Conservation (phyloP, 2,329 filamentous ascomycete species). For the Calycina herbarum region DNA sequence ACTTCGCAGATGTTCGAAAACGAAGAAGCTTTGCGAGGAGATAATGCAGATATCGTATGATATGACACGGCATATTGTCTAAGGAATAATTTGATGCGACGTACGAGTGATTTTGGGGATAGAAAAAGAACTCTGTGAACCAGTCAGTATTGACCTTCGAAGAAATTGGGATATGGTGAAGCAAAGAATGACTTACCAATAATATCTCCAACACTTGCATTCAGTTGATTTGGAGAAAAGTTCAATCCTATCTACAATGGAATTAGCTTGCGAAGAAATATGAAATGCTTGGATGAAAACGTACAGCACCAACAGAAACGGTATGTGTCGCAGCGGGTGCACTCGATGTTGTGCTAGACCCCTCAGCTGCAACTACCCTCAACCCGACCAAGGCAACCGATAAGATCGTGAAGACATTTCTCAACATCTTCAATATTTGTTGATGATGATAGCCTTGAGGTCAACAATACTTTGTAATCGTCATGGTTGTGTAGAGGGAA, state of each 20-base stretch:
- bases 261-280: constrained; percentile 12
- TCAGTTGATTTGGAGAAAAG: constrained; percentile 41
- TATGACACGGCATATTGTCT: not conserved
- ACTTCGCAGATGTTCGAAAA: not conserved
- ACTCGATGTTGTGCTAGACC: constrained; percentile 23
- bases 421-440: constrained; percentile 23
- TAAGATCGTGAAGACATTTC: constrained; percentile 21
- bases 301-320: constrained; percentile 37
- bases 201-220: constrained; percentile 48
- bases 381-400: constrained; percentile 19
- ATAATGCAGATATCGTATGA: not conserved
- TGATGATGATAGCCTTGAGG: constrained; percentile 5
- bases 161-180: not conserved
- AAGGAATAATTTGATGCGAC: not conserved
- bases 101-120: constrained; percentile 58
- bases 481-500: constrained; percentile 19
- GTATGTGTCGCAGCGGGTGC: constrained; percentile 32
- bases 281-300: constrained; percentile 8
- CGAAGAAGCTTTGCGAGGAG: not conserved
- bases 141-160: not conserved
- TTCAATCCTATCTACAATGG: constrained; percentile 27
- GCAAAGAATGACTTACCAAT: constrained; percentile 41
- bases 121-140: constrained; percentile 55
- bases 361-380: constrained; percentile 13
- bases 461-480: constrained; percentile 4